phyloP scores from a whole-genome alignment of 257 asterid species.

The Primulina eburnea region DNA sequence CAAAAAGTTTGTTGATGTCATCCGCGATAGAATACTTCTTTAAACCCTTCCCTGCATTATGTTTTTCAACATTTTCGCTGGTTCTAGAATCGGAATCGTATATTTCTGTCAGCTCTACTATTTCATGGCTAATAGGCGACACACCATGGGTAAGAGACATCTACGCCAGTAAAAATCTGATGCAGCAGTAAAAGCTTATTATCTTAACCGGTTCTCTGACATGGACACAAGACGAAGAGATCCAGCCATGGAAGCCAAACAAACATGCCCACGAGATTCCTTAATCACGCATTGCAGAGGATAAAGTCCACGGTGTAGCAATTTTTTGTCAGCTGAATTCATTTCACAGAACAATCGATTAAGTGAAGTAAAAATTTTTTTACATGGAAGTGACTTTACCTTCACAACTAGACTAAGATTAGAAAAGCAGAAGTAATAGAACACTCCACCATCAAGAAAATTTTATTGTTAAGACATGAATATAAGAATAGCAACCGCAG shows the following conservation, averaged over 20 bases:
- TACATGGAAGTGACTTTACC: not conserved
- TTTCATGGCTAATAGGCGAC: constrained; percentile 50
- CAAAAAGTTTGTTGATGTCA: not conserved
- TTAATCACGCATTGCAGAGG: constrained; percentile 24
- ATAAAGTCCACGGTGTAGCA: not conserved
- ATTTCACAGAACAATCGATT: constrained; percentile 2
- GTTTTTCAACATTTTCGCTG: constrained; percentile 27
- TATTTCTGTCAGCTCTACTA: constrained; percentile 51
- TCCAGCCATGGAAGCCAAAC: constrained; percentile 11
- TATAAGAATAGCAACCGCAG: no score
- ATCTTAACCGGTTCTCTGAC: constrained; percentile 37
- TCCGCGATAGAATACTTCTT: constrained; percentile 38
- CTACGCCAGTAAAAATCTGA: constrained; percentile 11
- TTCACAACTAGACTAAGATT: not conserved
- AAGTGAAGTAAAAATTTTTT: not conserved
- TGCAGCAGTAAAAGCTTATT: constrained; percentile 23
- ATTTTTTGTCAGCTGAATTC: constrained; percentile 21
- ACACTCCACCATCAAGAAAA: no score
- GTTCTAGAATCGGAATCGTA: constrained; percentile 30
- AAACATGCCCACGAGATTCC: constrained; percentile 20
- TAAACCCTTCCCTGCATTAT: constrained; percentile 28
- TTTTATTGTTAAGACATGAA: not conserved
- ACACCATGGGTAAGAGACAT: constrained; percentile 32
- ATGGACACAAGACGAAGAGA: constrained; percentile 22
- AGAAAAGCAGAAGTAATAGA: not conserved